Conservation (phyloP, 257 asterid genomes). For the Solanum chmielewskii region DNA sequence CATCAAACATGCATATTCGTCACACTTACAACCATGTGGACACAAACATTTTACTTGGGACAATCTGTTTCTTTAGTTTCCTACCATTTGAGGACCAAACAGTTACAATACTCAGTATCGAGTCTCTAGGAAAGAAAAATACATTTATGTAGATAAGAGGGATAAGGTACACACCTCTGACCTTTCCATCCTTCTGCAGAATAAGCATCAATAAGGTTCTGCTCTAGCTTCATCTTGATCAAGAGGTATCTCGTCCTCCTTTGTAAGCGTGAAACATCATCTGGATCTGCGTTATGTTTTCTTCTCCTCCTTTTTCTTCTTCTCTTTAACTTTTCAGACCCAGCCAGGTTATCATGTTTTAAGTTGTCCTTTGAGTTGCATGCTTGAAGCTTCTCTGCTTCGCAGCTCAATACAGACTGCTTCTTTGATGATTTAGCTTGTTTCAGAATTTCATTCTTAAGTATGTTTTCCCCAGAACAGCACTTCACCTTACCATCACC, state of each 20-base stretch:
- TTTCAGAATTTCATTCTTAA: conserved; percentile 23
- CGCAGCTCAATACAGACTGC: conserved; percentile 21
- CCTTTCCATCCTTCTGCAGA: conserved; percentile 98
- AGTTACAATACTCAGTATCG: neutral
- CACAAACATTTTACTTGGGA: neutral
- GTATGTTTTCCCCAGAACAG: conserved; percentile 32
- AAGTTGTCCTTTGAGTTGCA: conserved; percentile 9
- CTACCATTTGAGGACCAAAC: neutral
- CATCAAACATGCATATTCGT: neutral
- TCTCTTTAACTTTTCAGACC: conserved; percentile 25
- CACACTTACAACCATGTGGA: neutral
- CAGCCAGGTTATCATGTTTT: conserved; percentile 12
- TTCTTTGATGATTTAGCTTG: conserved; percentile 41
- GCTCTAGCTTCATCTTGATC: conserved; percentile 85
- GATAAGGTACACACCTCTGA: conserved; percentile 58
- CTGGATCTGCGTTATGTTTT: conserved; percentile 41
- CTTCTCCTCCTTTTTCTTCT: conserved; percentile 45
- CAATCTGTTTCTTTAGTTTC: neutral
- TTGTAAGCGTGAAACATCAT: conserved; percentile 80
- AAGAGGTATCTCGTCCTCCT: conserved; percentile 82
- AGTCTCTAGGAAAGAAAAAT: neutral
- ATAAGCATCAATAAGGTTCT: conserved; percentile 94
- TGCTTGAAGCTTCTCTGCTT: conserved; percentile 11
- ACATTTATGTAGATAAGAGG: neutral
- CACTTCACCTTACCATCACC: conserved; percentile 19